These are phyloP conservation scores for Diplodia scrobiculata DNA, from an alignment of 2,329 filamentous ascomycete species.

Conservation along the genomic window DNA sequence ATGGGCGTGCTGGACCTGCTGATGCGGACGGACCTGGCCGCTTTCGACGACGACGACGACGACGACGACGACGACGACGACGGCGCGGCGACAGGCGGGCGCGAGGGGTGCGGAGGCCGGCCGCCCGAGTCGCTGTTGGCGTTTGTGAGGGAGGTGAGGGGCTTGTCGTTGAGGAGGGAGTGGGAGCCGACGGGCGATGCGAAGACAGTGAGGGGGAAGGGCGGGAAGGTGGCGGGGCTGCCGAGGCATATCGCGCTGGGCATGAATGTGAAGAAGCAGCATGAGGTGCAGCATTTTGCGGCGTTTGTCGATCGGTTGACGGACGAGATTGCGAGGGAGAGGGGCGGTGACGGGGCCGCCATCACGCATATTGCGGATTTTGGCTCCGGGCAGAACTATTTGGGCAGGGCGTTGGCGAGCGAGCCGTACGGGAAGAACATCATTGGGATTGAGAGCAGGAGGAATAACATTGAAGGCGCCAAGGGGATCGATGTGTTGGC, in stretches of 20 bases:
- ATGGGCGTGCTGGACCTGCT: conserved; percentile 79
- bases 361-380: conserved; percentile 94
- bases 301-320: conserved; percentile 74
- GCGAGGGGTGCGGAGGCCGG: background rate
- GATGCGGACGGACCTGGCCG: conserved; percentile 71
- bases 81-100: background rate
- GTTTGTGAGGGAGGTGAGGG: conserved; percentile 72
- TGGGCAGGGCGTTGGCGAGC: conserved; percentile 82
- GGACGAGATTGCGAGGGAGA: conserved; percentile 48
- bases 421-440: conserved; percentile 83
- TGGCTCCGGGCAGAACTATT: conserved; percentile 94
- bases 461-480: conserved; percentile 83
- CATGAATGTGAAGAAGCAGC: conserved; percentile 94
- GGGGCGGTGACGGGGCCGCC: conserved; percentile 33
- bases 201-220: background rate
- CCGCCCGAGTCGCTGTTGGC: conserved; percentile 63
- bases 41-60: conserved; percentile 34
- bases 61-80: background rate
- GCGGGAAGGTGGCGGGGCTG: background rate
- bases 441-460: conserved; percentile 84
- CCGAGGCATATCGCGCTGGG: conserved; percentile 76
- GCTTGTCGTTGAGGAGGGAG: conserved; percentile 66
- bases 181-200: conserved; percentile 47
- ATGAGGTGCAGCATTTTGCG: conserved; percentile 92
- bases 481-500: conserved; percentile 82